Conservation (phyloP, 768 basidiomycete species). For the Rhodotorula taiwanensis region DNA sequence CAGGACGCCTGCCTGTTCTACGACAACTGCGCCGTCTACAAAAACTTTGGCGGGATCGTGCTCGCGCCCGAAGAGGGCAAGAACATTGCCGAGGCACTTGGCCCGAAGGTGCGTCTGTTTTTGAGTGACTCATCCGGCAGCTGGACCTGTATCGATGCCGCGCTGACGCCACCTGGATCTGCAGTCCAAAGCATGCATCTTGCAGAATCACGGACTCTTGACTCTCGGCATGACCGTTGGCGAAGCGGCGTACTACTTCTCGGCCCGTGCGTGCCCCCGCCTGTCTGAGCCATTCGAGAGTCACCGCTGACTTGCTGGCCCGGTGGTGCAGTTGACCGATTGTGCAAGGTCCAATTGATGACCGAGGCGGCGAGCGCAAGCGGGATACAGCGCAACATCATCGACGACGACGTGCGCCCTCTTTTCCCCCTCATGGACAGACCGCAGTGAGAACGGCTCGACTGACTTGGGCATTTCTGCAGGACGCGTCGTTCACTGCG, state of each 20-base stretch:
- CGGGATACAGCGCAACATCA: slow-evolving; percentile 19
- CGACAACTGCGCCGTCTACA: slow-evolving; percentile 35
- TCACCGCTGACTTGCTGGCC: no score
- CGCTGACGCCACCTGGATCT: background rate
- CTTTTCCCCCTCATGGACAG: background rate
- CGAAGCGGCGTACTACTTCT: slow-evolving; percentile 29
- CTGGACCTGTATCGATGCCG: background rate
- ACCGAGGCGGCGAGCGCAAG: slow-evolving; percentile 33
- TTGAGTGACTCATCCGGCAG: background rate
- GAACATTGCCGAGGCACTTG: slow-evolving; percentile 35
- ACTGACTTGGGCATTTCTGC: background rate
- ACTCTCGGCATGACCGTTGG: slow-evolving; percentile 34
- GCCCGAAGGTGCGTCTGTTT: slow-evolving; percentile 31
- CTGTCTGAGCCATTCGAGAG: no score
- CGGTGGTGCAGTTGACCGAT: no score
- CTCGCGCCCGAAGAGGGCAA: slow-evolving; percentile 37
- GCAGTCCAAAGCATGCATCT: slow-evolving; percentile 29
- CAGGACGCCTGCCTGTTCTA: slow-evolving; percentile 38
- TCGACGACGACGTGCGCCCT: slow-evolving; percentile 22
- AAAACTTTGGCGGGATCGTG: slow-evolving; percentile 38
- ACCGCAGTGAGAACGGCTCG: background rate
- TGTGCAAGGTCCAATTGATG: slow-evolving; percentile 31
- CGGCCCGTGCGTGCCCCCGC: no score
- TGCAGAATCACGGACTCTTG: slow-evolving; percentile 38
- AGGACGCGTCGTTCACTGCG: slow-evolving; percentile 37